These are phyloP conservation scores for Dittrichia graveolens DNA, from an alignment of 129 eudicot species.

Conservation along the genomic window DNA sequence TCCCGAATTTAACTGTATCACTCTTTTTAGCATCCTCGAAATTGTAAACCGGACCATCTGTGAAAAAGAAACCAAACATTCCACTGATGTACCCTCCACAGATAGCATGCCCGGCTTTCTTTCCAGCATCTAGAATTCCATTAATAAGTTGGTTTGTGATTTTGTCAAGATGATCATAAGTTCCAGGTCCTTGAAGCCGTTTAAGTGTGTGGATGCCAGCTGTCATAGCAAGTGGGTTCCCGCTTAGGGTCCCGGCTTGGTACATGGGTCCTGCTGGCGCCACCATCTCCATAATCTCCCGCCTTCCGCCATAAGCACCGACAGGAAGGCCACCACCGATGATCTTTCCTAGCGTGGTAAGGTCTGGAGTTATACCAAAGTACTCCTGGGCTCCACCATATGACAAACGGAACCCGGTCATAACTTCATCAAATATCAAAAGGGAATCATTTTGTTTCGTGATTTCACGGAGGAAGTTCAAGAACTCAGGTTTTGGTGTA, in stretches of 20 bases:
- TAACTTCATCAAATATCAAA: slow-evolving; percentile 80
- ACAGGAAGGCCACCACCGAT: slow-evolving; percentile 91
- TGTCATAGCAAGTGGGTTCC: slow-evolving; percentile 97
- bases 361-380: slow-evolving; percentile 74
- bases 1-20: slow-evolving; percentile 78
- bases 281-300: slow-evolving; percentile 97
- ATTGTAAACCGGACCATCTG: slow-evolving; percentile 76
- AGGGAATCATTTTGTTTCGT: slow-evolving; percentile 69
- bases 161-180: slow-evolving; percentile 62
- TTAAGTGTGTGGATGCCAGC: slow-evolving; percentile 95
- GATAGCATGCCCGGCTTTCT: slow-evolving; percentile 79
- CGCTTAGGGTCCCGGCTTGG: slow-evolving; percentile 92
- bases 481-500: slow-evolving; percentile 74
- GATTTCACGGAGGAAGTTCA: slow-evolving; percentile 53
- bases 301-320: slow-evolving; percentile 92
- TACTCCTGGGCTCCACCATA: slow-evolving; percentile 94
- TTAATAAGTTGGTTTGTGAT: slow-evolving; percentile 62
- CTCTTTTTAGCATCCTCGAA: slow-evolving; percentile 94
- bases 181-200: slow-evolving; percentile 61
- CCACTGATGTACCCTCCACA: slow-evolving; percentile 83
- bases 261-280: slow-evolving; percentile 99
- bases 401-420: slow-evolving; percentile 85
- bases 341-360: slow-evolving; percentile 77
- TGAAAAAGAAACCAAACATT: slow-evolving; percentile 94
- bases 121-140: slow-evolving; percentile 77